These are phyloP conservation scores for Camelina neglecta DNA, from an alignment of 345 rosid species.

Conservation along the genomic window DNA sequence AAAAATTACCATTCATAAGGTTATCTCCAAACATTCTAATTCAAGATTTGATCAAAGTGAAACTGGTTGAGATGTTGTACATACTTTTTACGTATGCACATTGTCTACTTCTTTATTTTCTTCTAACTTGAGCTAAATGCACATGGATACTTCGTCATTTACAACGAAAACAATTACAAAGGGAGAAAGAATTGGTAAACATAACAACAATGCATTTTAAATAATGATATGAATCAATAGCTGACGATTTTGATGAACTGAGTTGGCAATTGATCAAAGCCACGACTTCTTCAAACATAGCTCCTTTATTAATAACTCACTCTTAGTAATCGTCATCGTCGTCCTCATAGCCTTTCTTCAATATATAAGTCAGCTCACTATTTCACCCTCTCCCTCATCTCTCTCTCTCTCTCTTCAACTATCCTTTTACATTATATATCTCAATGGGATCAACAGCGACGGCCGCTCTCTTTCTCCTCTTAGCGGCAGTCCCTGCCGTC, in stretches of 20 bases:
- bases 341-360: neutral
- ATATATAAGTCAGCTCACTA: slow-evolving; percentile 25
- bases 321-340: neutral
- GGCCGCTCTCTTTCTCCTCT: slow-evolving; percentile 35
- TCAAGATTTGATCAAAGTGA: neutral
- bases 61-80: neutral
- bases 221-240: neutral
- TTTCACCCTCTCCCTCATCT: neutral
- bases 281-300: slow-evolving; percentile 18
- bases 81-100: neutral
- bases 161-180: neutral
- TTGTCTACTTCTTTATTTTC: neutral
- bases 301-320: slow-evolving; percentile 7
- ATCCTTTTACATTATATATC: neutral
- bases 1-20: no score
- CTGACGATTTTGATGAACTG: slow-evolving; percentile 15
- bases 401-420: neutral
- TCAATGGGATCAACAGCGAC: slow-evolving; percentile 24
- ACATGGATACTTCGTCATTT: slow-evolving; percentile 18
- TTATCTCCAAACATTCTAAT: neutral
- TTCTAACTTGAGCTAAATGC: neutral
- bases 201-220: neutral
- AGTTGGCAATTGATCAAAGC: slow-evolving; percentile 21
- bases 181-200: slow-evolving; percentile 19
- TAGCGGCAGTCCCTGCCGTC: slow-evolving; percentile 38